These are phyloP conservation scores for Blastocystis sp. DNA, from an alignment of 352 stramenopile species.

Conservation along the genomic window DNA sequence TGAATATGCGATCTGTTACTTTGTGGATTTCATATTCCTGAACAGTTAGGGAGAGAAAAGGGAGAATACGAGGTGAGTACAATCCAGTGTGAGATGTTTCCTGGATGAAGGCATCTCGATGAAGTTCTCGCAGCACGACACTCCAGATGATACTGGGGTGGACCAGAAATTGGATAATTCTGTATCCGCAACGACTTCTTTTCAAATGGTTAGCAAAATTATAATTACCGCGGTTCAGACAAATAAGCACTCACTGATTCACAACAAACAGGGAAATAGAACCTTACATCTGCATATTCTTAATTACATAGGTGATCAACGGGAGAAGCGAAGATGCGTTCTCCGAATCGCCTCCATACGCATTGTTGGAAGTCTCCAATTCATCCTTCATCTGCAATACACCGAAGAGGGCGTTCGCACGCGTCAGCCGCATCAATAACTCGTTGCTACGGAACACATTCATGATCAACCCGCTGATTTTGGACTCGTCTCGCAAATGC, in stretches of 20 bases:
- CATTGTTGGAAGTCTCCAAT: background rate
- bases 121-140: too few relatives aligned
- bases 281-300: slow-evolving; percentile 51
- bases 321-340: background rate
- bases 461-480: slow-evolving; percentile 41
- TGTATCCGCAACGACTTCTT: too few relatives aligned
- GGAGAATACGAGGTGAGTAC: too few relatives aligned
- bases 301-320: slow-evolving; percentile 39
- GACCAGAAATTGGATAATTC: too few relatives aligned
- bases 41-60: too few relatives aligned
- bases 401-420: slow-evolving; percentile 10
- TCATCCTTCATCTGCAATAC: slow-evolving; percentile 49
- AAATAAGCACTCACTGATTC: too few relatives aligned
- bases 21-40: background rate
- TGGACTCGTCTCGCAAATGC: slow-evolving; percentile 30
- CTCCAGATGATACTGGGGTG: too few relatives aligned
- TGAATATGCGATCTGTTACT: background rate
- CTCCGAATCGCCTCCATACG: background rate
- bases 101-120: too few relatives aligned
- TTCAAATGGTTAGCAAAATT: too few relatives aligned
- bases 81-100: too few relatives aligned
- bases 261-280: too few relatives aligned
- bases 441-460: slow-evolving; percentile 37
- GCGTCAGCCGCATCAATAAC: slow-evolving; percentile 24
- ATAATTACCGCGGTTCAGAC: too few relatives aligned